Percentiles rank a stretch among this genome's conserved stretches.
Conservation (phyloP, 768 basidiomycete genomes). For the Pilatotrama ljubarskyi region DNA sequence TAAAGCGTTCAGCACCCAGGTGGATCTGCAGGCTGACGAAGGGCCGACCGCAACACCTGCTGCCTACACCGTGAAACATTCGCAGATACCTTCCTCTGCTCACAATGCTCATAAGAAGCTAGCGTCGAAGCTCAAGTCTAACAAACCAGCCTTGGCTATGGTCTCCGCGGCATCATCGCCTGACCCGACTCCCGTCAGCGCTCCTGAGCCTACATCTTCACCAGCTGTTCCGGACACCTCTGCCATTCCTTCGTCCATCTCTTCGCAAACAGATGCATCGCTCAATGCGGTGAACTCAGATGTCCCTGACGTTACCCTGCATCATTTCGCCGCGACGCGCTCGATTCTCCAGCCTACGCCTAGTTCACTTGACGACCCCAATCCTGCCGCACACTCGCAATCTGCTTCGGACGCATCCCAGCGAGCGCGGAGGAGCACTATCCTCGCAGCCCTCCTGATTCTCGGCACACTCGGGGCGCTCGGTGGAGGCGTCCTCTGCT, state of each 20-base stretch:
- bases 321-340: not conserved
- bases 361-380: constrained; percentile 6
- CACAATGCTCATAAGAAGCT: constrained; percentile 12
- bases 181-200: not conserved
- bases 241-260: not conserved
- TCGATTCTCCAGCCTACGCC: constrained; percentile 5
- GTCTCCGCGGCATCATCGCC: not conserved
- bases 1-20: not conserved
- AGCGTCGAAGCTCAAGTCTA: not conserved
- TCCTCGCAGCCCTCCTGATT: constrained; percentile 22
- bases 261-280: not conserved
- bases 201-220: not conserved
- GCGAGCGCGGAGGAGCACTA: constrained; percentile 8
- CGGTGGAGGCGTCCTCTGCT: constrained; percentile 15
- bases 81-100: not conserved
- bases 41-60: not conserved
- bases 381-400: constrained; percentile 5
- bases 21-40: not conserved
- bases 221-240: not conserved
- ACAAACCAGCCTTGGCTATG: not conserved
- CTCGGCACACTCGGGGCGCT: constrained; percentile 18
- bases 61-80: not conserved
- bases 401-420: constrained; percentile 2
- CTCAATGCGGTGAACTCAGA: not conserved
- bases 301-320: not conserved